Percentiles rank a stretch among this genome's conserved stretches.
Conservation (phyloP, 495 filamentous ascomycete species). For the Amorphotheca resinae region DNA sequence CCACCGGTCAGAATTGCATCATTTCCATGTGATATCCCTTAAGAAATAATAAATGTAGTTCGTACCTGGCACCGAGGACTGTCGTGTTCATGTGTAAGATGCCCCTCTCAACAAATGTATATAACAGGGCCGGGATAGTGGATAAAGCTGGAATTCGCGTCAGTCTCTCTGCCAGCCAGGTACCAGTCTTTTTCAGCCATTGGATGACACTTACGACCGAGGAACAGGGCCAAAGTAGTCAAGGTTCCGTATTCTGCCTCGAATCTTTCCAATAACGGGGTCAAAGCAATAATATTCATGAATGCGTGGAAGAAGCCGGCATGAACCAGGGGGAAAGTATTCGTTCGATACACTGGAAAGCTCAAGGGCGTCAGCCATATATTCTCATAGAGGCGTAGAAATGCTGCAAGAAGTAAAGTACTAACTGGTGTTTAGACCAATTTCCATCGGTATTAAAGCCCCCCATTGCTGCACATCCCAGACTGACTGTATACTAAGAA, state of each 20-base stretch:
- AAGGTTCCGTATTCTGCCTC: constrained; percentile 92
- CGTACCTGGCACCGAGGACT: constrained; percentile 73
- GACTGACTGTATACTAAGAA: constrained; percentile 48
- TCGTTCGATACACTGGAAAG: constrained; percentile 71
- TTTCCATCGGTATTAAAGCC: constrained; percentile 61
- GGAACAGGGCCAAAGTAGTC: constrained; percentile 66
- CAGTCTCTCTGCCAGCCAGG: constrained; percentile 3
- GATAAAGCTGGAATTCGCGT: constrained; percentile 48
- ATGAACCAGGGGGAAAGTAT: constrained; percentile 88
- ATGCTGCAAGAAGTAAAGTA: constrained; percentile 14
- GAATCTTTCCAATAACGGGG: constrained; percentile 80
- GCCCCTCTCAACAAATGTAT: constrained; percentile 55
- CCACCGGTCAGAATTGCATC: background rate
- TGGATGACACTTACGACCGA: constrained; percentile 59
- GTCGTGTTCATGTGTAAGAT: constrained; percentile 51
- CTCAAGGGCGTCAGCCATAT: constrained; percentile 5
- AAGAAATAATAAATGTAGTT: background rate
- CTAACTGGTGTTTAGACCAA: constrained; percentile 64
- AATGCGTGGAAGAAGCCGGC: constrained; percentile 63
- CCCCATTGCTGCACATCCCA: constrained; percentile 66
- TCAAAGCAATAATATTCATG: constrained; percentile 66
- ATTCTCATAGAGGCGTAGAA: background rate
- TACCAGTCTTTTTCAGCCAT: background rate
- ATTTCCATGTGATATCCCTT: background rate
- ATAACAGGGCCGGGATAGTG: constrained; percentile 62